phyloP scores from a whole-genome alignment of 2,329 filamentous ascomycete species.

The Trematosphaeria pertusa region DNA sequence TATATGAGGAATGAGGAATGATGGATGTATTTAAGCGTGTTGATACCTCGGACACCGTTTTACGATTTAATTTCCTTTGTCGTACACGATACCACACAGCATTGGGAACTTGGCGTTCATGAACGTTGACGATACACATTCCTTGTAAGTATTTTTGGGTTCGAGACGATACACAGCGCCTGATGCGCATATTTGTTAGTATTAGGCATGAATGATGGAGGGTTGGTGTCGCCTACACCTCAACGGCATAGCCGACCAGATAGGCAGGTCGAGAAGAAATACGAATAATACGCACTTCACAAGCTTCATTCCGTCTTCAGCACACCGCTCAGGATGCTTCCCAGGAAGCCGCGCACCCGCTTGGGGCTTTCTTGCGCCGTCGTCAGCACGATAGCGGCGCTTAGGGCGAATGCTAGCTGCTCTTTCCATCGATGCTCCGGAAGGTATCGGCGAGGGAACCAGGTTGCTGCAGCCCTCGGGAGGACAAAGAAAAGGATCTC shows the following conservation, averaged over 20 bases:
- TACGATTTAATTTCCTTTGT: slow-evolving; percentile 22
- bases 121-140: not conserved
- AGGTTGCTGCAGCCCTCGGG: slow-evolving; percentile 75
- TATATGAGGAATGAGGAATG: slow-evolving; percentile 35
- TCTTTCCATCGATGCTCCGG: slow-evolving; percentile 38
- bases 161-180: slow-evolving; percentile 4
- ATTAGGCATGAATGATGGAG: not conserved
- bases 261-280: not conserved
- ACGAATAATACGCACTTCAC: not conserved
- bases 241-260: not conserved
- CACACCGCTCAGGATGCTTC: slow-evolving; percentile 28
- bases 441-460: slow-evolving; percentile 74
- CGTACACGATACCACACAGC: slow-evolving; percentile 21
- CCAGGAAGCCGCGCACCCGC: slow-evolving; percentile 39
- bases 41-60: slow-evolving; percentile 3
- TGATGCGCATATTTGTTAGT: slow-evolving; percentile 1
- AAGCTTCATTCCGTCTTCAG: slow-evolving; percentile 24
- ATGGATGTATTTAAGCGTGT: not conserved
- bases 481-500: slow-evolving; percentile 84
- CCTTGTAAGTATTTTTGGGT: not conserved
- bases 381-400: slow-evolving; percentile 39
- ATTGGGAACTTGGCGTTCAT: slow-evolving; percentile 3
- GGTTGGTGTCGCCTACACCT: too few relatives aligned
- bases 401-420: slow-evolving; percentile 37
- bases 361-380: slow-evolving; percentile 34